Base-by-base conservation (phyloP, 2,329 filamentous ascomycete genomes). In the Coleophoma cylindrospora region DNA sequence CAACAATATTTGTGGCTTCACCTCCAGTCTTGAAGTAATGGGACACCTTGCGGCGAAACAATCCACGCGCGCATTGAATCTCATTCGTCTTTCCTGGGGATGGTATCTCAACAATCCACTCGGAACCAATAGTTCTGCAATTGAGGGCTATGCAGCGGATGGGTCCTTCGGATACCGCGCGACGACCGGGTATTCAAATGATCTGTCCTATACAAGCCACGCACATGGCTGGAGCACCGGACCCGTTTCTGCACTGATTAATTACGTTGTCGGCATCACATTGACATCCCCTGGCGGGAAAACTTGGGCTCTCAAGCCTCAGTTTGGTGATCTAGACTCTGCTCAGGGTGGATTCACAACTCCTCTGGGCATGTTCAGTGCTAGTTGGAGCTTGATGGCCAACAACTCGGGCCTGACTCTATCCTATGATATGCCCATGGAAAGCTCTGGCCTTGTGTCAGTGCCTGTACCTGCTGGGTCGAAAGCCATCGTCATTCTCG, bases 91-190 rank as follows among this genome's bases (percentile, higher is more conserved):
- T 9, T 71, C 70, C 45, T 84, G 81, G 81, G 81, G 80, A 11
- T 82, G 78, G 77, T 83, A 83, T 56, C 64, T 81, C 14, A 69
- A 74, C 51, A 73, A 82, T 51, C 70, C 74, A 1, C 75, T 79
- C 54, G 79, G 79, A n/a, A 83, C 80, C 0, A 68, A 74, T 50
- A 77, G 72, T 40, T 84, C 81, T 0, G 73, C 79, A 17, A 72
- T 83, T 22, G 81, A 84, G 62, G 81, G 80, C 0, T 83, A 81
- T 51, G 68, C 79, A 1, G 63, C 62, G 0, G 72, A 84, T 54
- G 79, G 79, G 3, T 74, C 69, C 0, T 86, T 80, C 54, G 77
- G 74, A 2, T 86, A 85, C 58, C 70, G 79, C 2, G 70, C 67
- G 33, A 66, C 72, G 44, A 63, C 72, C 7, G 80, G 79, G 0